Evolutionary conservation across 1,284 basidiomycete genomes (phyloP).

Genomic region (Fomitopsis pinicola): DNA sequence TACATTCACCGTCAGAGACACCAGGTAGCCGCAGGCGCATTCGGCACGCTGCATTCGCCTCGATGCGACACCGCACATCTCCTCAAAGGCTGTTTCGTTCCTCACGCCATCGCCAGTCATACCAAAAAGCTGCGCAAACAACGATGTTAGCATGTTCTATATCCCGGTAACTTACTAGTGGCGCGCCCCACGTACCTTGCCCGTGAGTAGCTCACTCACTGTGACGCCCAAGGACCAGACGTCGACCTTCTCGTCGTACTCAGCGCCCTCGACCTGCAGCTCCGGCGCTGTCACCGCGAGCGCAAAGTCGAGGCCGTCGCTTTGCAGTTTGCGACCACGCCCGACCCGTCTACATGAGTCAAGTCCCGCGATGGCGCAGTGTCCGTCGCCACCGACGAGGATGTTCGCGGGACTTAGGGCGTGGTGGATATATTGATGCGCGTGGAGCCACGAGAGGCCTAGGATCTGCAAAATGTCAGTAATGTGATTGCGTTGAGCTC

Average conservation of each 20-base stretch:
- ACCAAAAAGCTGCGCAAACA: too few species aligned
- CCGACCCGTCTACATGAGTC: constrained; percentile 31
- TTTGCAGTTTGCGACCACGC: constrained; percentile 2
- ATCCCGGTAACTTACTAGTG: too few species aligned
- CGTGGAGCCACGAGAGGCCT: constrained; percentile 24
- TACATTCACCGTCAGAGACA: too few species aligned
- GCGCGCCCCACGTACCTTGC: constrained; percentile 8
- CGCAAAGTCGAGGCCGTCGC: constrained; percentile 1
- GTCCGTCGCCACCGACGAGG: constrained; percentile 58
- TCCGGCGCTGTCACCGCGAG: constrained; percentile 22
- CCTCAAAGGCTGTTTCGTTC: too few species aligned
- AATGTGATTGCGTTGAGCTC: not conserved
- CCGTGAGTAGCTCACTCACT: constrained; percentile 11
- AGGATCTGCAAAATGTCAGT: constrained; percentile 13
- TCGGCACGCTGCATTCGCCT: too few species aligned
- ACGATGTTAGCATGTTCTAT: too few species aligned
- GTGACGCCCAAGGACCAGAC: constrained; percentile 23
- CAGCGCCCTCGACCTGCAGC: constrained; percentile 5
- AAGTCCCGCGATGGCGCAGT: constrained; percentile 64
- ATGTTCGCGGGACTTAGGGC: constrained; percentile 68
- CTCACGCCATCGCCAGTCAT: too few species aligned
- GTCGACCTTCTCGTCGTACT: constrained; percentile 19
- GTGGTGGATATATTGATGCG: constrained; percentile 29
- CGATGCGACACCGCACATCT: too few species aligned
- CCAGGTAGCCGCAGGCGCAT: too few species aligned